Evolutionary conservation across 768 basidiomycete genomes (phyloP).

Genomic region (Naganishia vishniacii): DNA sequence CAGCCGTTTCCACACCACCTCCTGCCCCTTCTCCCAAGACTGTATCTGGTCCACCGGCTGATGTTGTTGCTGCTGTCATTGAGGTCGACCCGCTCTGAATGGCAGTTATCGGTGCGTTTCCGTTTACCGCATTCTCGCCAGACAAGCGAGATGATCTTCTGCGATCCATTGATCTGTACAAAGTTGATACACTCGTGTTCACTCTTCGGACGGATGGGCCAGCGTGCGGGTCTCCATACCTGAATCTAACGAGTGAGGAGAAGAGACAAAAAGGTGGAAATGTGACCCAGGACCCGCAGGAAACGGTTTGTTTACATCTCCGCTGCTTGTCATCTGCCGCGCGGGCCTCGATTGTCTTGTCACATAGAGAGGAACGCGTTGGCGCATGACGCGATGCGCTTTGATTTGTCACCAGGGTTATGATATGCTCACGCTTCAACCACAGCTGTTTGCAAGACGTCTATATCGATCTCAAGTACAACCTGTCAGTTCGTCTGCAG

Average conservation of each 20-base stretch:
- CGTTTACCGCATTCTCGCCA: slow-evolving; percentile 10
- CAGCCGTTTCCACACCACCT: not conserved
- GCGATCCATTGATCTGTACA: slow-evolving; percentile 8
- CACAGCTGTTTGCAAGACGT: no score
- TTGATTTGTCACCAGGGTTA: not conserved
- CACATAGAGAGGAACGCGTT: slow-evolving; percentile 7
- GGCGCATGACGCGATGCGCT: not conserved
- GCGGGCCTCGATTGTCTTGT: not conserved
- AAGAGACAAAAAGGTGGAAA: not conserved
- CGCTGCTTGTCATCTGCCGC: no score
- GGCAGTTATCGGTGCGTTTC: not conserved
- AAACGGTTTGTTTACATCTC: slow-evolving; percentile 19
- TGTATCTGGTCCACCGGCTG: not conserved
- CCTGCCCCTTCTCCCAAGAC: not conserved
- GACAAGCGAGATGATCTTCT: slow-evolving; percentile 17
- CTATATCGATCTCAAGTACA: no score
- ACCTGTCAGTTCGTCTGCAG: not conserved
- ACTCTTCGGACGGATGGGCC: no score
- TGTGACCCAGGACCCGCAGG: no score
- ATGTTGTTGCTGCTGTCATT: no score
- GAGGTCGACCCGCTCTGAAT: not conserved
- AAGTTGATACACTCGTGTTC: no score
- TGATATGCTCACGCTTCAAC: no score
- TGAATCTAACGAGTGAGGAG: not conserved
- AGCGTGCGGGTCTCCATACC: not conserved